These are phyloP conservation scores for Leccinum griseonigrum DNA, from an alignment of 1,284 basidiomycete species.

Conservation along the genomic window DNA sequence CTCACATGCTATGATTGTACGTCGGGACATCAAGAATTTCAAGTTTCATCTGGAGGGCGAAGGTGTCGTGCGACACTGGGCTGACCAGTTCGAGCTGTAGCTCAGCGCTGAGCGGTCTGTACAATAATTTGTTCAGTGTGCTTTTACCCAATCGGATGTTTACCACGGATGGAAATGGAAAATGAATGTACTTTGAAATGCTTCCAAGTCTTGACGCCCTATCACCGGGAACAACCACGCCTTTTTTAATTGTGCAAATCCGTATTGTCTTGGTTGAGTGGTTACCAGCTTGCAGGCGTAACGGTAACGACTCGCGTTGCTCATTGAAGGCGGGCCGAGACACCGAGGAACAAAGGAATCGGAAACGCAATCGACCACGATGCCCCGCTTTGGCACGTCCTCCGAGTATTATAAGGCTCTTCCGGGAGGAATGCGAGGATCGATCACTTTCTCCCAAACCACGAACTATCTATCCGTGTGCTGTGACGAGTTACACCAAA, in stretches of 20 bases:
- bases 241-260: neutral
- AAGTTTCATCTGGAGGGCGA: constrained; percentile 55
- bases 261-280: constrained; percentile 12
- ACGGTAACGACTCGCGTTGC: neutral
- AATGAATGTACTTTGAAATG: no score
- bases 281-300: constrained; percentile 8
- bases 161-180: neutral
- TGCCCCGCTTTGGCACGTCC: neutral
- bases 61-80: constrained; percentile 69
- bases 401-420: neutral
- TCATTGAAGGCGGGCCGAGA: neutral
- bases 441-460: neutral
- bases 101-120: neutral
- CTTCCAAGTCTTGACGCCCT: neutral
- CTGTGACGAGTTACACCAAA: neutral
- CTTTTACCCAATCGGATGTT: neutral
- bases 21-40: constrained; percentile 60
- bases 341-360: constrained; percentile 5
- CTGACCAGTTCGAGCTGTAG: constrained; percentile 53
- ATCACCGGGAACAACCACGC: neutral
- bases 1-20: constrained; percentile 68
- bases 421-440: neutral
- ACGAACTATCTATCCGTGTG: neutral
- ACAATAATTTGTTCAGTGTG: neutral
- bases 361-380: neutral